Evolutionary conservation across 2,329 filamentous ascomycete genomes (phyloP).

Genomic region (Kalaharituber pfeilii): DNA sequence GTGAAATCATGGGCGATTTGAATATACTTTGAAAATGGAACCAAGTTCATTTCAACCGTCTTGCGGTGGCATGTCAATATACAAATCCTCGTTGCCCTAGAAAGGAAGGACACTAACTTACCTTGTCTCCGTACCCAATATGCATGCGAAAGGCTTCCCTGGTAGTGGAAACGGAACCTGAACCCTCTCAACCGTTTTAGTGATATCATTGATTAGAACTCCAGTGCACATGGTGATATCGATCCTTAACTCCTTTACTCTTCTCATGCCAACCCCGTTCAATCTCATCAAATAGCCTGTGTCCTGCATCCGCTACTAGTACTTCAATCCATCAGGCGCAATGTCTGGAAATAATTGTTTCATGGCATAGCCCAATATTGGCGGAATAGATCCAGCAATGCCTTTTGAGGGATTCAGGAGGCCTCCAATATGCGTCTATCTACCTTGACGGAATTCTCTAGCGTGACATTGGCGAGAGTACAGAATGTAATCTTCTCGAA

Average conservation of each 20-base stretch:
- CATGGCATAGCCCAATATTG: slow-evolving; percentile 14
- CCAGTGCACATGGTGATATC: slow-evolving; percentile 10
- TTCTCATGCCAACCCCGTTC: slow-evolving; percentile 6
- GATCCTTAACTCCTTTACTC: not conserved
- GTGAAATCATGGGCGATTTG: slow-evolving; percentile 14
- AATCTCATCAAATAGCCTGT: slow-evolving; percentile 20
- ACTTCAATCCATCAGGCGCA: slow-evolving; percentile 15
- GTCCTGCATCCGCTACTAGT: slow-evolving; percentile 20
- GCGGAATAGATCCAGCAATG: slow-evolving; percentile 13
- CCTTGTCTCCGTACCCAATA: slow-evolving; percentile 18
- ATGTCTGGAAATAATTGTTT: slow-evolving; percentile 9
- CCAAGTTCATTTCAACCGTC: slow-evolving; percentile 18
- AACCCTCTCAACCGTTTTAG: not conserved
- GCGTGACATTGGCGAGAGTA: slow-evolving; percentile 6
- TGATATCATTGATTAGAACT: not conserved
- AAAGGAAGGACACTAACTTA: no score
- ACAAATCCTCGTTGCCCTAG: no score
- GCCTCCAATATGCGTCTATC: slow-evolving; percentile 3
- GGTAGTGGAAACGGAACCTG: slow-evolving; percentile 18
- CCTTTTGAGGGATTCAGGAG: slow-evolving; percentile 5
- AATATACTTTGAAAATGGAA: slow-evolving; percentile 14
- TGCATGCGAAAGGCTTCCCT: slow-evolving; percentile 20
- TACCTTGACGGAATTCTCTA: slow-evolving; percentile 7
- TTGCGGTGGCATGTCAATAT: no score
- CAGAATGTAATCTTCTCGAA: slow-evolving; percentile 19